Evolutionary conservation across 257 asterid genomes (phyloP).

Genomic region (Verbena officinalis): DNA sequence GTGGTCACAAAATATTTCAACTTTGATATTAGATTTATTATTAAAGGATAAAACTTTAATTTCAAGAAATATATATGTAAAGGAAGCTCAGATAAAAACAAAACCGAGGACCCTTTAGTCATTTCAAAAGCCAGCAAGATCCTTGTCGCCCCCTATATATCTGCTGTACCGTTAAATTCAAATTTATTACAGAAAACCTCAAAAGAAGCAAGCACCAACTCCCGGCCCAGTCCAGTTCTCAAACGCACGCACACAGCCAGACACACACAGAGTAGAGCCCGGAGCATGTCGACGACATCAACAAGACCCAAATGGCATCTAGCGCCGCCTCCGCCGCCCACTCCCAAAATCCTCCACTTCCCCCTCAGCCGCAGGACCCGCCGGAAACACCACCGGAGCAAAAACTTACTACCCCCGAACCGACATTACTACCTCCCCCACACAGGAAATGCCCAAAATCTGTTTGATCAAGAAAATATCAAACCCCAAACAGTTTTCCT

Average conservation of each 20-base stretch:
- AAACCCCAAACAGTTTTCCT: neutral
- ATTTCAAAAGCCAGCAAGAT: neutral
- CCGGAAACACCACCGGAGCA: slow-evolving; percentile 35
- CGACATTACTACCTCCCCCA: slow-evolving; percentile 18
- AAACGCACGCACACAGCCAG: neutral
- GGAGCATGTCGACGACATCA: slow-evolving; percentile 23
- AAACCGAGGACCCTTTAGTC: neutral
- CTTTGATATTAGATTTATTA: too few relatives aligned
- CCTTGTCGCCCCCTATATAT: neutral
- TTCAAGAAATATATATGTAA: too few relatives aligned
- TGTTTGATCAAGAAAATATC: slow-evolving; percentile 42
- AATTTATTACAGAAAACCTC: slow-evolving; percentile 12
- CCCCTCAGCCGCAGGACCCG: slow-evolving; percentile 48
- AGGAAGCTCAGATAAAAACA: too few relatives aligned
- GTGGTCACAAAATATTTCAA: too few relatives aligned
- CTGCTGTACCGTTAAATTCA: slow-evolving; percentile 32
- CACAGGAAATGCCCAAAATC: slow-evolving; percentile 39
- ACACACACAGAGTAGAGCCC: neutral
- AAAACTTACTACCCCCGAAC: slow-evolving; percentile 23
- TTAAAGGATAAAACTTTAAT: too few relatives aligned
- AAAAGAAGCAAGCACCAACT: neutral
- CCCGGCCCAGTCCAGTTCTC: neutral
- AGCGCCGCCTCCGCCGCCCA: slow-evolving; percentile 48
- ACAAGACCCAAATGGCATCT: slow-evolving; percentile 53
- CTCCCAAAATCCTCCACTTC: slow-evolving; percentile 60